Evolutionary conservation across 176 grass and related monocot species (phyloP).

Genomic region (Oryza brachyantha): DNA sequence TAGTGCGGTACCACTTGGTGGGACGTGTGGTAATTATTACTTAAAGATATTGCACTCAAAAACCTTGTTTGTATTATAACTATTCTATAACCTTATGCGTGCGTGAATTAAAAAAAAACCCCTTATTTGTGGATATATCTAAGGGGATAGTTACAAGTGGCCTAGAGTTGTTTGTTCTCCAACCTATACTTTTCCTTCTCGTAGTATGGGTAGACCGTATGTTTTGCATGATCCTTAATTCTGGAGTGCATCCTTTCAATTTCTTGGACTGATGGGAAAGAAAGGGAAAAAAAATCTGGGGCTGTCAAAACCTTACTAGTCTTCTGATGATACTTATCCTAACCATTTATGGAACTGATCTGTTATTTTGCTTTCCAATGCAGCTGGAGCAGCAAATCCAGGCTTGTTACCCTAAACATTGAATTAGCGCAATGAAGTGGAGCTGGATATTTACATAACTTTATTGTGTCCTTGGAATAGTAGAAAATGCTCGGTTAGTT

Average conservation of each 20-base stretch:
- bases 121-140: not conserved
- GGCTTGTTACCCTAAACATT: slow-evolving; percentile 31
- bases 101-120: too few relatives aligned
- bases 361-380: slow-evolving; percentile 27
- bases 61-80: not conserved
- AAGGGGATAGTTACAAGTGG: not conserved
- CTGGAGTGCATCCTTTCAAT: too few relatives aligned
- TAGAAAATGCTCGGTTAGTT: slow-evolving; percentile 18
- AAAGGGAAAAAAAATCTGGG: too few relatives aligned
- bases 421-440: not conserved
- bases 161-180: not conserved
- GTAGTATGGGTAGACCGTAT: not conserved
- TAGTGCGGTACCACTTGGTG: not conserved
- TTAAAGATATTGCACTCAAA: not conserved
- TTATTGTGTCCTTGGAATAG: not conserved
- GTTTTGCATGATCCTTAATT: too few relatives aligned
- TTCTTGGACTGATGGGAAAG: too few relatives aligned
- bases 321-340: not conserved
- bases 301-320: not conserved
- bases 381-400: slow-evolving; percentile 56
- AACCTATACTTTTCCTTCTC: not conserved
- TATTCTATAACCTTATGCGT: too few relatives aligned
- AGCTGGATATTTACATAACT: slow-evolving; percentile 24
- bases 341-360: not conserved
- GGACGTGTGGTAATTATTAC: not conserved